Evolutionary conservation across 176 grass and related monocot species (phyloP).

Genomic region (Coix lacrymajobi): DNA sequence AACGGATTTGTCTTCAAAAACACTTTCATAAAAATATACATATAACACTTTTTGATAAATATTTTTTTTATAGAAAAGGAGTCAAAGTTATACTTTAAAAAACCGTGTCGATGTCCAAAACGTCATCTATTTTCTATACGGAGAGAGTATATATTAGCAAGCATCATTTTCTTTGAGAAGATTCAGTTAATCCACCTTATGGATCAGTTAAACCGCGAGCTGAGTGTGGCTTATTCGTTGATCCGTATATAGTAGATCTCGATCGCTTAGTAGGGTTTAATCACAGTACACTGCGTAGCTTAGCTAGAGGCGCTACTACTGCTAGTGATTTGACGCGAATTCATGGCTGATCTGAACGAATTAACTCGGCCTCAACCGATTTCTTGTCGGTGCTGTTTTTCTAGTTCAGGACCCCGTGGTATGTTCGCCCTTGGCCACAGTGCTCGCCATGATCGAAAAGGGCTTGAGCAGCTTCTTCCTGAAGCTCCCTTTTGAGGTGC

Average conservation of each 20-base stretch:
- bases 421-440: background rate
- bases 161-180: background rate
- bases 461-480: slow-evolving; percentile 15
- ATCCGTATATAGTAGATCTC: slow-evolving; percentile 1
- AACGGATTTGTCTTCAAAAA: no score
- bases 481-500: slow-evolving; percentile 23
- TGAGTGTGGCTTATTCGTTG: background rate
- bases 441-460: background rate
- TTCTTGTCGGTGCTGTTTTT: slow-evolving; percentile 32
- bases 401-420: background rate
- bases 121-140: no score
- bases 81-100: no score
- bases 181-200: background rate
- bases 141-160: background rate
- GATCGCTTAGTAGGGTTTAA: background rate
- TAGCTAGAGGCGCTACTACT: background rate
- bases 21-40: no score
- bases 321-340: slow-evolving; percentile 6
- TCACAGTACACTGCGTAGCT: background rate
- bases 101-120: no score
- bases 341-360: slow-evolving; percentile 30
- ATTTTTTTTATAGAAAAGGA: no score
- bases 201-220: slow-evolving; percentile 6
- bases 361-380: slow-evolving; percentile 9
- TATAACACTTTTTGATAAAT: no score